These are phyloP conservation scores for Fraxinus xanthoxyloides DNA, from an alignment of 305 asterid species.

Conservation along the genomic window DNA sequence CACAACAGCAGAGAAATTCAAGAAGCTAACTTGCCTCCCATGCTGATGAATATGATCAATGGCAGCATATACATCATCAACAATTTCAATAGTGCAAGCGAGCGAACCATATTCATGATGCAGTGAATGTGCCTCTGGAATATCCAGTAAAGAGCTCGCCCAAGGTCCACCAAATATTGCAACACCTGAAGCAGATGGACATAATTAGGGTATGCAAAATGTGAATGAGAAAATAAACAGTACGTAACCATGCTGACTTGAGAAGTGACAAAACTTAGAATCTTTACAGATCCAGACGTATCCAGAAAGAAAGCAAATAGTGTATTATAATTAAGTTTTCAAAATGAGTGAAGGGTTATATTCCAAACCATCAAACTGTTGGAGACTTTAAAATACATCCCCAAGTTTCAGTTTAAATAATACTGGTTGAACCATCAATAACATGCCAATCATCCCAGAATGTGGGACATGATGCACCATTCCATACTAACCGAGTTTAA, in stretches of 20 bases:
- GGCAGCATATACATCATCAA: slow-evolving; percentile 89
- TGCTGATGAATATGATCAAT: slow-evolving; percentile 86
- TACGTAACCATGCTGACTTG: neutral
- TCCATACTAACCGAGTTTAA: neutral
- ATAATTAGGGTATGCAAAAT: neutral
- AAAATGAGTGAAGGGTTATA: neutral
- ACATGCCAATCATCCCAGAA: slow-evolving; percentile 2
- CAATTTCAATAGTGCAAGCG: slow-evolving; percentile 92
- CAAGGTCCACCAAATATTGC: slow-evolving; percentile 78
- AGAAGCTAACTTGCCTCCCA: slow-evolving; percentile 65
- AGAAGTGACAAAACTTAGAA: neutral
- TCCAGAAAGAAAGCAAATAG: neutral
- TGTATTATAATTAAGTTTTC: neutral
- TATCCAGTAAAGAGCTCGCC: slow-evolving; percentile 62
- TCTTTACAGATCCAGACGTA: neutral
- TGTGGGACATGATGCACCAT: neutral
- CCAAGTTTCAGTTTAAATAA: neutral
- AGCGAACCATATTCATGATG: slow-evolving; percentile 95
- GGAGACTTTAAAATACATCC: neutral
- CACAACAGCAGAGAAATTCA: slow-evolving; percentile 4
- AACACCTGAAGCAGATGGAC: slow-evolving; percentile 53
- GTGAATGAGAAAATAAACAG: neutral
- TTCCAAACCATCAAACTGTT: neutral
- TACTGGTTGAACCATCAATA: neutral
- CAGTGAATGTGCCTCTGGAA: slow-evolving; percentile 79